Percentiles rank a stretch among this genome's conserved stretches.
These are phyloP conservation scores for Stenocarpella maydis DNA, from an alignment of 2,329 filamentous ascomycete genomes.

Conservation along the genomic window DNA sequence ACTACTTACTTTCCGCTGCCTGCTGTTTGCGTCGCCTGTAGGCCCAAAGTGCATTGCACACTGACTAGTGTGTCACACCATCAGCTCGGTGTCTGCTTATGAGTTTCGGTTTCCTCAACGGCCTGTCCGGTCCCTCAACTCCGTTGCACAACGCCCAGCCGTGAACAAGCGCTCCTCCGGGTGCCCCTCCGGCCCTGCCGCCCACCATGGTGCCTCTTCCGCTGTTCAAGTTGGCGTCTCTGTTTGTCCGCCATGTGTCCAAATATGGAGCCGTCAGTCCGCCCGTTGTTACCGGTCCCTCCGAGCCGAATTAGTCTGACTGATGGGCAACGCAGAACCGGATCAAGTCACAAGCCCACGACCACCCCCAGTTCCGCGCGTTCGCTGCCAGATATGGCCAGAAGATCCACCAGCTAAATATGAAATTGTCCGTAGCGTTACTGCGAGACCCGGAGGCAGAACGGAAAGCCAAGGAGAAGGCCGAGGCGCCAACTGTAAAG, in stretches of 20 bases:
- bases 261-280: slow-evolving; percentile 73
- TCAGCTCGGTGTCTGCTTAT: not conserved
- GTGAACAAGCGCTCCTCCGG: not conserved
- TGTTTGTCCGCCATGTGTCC: slow-evolving; percentile 71
- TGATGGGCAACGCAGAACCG: slow-evolving; percentile 59
- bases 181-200: not conserved
- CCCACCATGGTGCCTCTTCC: slow-evolving; percentile 69
- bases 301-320: not conserved
- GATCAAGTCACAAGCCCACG: slow-evolving; percentile 72
- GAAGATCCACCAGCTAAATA: slow-evolving; percentile 71
- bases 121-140: slow-evolving; percentile 7
- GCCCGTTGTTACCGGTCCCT: not conserved
- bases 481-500: slow-evolving; percentile 70
- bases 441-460: slow-evolving; percentile 66
- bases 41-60: not conserved
- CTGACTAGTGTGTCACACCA: not conserved
- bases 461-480: slow-evolving; percentile 66
- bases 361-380: slow-evolving; percentile 66
- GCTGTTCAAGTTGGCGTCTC: slow-evolving; percentile 71
- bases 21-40: not conserved
- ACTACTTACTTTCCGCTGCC: not conserved
- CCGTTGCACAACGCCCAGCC: not conserved
- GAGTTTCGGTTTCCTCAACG: not conserved
- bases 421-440: slow-evolving; percentile 68
- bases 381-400: slow-evolving; percentile 71